A percentile compares a stretch with the other conserved stretches of the same genome.
Conservation (phyloP, 2,329 filamentous ascomycete species). For the Ophiostoma himal-ulmi region DNA sequence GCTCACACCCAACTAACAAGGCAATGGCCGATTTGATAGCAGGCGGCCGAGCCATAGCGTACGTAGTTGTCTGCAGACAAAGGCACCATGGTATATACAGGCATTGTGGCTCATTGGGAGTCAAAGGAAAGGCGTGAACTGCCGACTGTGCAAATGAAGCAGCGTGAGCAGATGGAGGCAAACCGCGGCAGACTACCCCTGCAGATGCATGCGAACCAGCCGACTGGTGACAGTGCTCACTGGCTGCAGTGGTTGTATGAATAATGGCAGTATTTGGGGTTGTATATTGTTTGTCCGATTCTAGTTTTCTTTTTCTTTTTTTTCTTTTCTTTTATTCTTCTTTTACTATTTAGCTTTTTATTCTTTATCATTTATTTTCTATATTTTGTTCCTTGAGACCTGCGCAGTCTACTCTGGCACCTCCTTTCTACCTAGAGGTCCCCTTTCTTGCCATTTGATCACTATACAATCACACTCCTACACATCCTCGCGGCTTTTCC, state of each 20-base stretch:
- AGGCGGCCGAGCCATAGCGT: neutral
- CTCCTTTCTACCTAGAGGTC: neutral
- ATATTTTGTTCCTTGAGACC: neutral
- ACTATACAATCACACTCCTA: neutral
- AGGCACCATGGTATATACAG: neutral
- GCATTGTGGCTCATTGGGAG: neutral
- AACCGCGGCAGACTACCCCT: slow-evolving; percentile 1
- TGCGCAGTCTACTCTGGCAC: too few relatives aligned
- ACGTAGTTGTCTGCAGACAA: neutral
- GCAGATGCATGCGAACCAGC: slow-evolving; percentile 4
- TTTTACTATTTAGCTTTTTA: too few relatives aligned
- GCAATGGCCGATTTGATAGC: neutral
- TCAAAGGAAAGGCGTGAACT: neutral
- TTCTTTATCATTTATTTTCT: neutral
- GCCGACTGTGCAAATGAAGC: neutral
- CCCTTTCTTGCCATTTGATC: neutral
- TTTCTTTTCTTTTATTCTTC: neutral
- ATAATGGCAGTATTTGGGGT: neutral
- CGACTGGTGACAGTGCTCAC: neutral
- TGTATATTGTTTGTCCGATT: neutral
- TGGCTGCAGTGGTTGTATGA: neutral
- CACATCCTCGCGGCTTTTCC: neutral
- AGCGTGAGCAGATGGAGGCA: neutral
- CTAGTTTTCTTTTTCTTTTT: neutral
- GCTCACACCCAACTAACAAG: neutral